Evolutionary conservation across 2,329 filamentous ascomycete species (phyloP).

Genomic region (Aspergillus oerlinghausenensis): DNA sequence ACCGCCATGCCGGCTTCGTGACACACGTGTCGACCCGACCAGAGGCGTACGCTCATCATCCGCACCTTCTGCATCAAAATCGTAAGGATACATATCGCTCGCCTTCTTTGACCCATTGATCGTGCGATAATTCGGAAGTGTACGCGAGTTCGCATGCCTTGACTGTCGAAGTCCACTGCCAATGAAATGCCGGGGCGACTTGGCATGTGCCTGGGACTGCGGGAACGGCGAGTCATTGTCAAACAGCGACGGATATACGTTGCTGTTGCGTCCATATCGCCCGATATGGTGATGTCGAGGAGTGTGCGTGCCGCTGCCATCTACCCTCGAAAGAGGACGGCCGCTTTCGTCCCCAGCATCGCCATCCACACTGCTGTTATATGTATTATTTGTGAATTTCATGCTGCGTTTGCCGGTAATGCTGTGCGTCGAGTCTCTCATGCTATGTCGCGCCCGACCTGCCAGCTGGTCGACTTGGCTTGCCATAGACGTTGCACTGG

Average conservation of each 20-base stretch:
- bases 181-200: conserved; percentile 53
- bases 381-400: conserved; percentile 85
- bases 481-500: conserved; percentile 77
- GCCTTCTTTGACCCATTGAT: conserved; percentile 50
- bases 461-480: conserved; percentile 45
- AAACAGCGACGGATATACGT: conserved; percentile 65
- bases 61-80: conserved; percentile 76
- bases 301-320: conserved; percentile 52
- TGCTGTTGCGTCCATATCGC: conserved; percentile 64
- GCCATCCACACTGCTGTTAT: conserved; percentile 58
- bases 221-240: conserved; percentile 72
- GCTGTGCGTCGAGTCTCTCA: conserved; percentile 60
- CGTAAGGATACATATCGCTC: conserved; percentile 64
- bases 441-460: conserved; percentile 58
- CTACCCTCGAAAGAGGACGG: conserved; percentile 58
- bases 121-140: conserved; percentile 46
- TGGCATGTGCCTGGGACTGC: conserved; percentile 58
- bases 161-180: conserved; percentile 57
- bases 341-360: conserved; percentile 63
- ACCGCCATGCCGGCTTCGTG: conserved; percentile 49
- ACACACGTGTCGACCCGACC: conserved; percentile 58
- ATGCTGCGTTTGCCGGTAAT: conserved; percentile 81
- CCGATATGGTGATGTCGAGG: conserved; percentile 75
- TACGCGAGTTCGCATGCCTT: conserved; percentile 66
- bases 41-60: conserved; percentile 88